Percentiles rank a stretch among this genome's conserved stretches.
Evolutionary conservation across 352 stramenopile genomes (phyloP).

Genomic region (Pilasporangium apinafurcum): DNA sequence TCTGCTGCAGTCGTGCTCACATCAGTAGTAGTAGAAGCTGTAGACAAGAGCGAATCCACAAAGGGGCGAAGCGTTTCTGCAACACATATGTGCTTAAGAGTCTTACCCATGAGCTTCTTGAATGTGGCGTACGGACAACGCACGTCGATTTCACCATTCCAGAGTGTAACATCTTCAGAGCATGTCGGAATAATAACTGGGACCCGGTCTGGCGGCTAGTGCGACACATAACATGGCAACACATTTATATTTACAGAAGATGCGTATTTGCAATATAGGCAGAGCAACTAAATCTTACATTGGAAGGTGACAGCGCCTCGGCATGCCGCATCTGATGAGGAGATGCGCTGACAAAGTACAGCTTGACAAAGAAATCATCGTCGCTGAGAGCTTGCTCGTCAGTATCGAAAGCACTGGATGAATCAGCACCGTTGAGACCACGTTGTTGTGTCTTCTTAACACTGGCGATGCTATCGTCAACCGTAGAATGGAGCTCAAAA

Average conservation of each 20-base stretch:
- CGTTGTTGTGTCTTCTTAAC: slow-evolving; percentile 7
- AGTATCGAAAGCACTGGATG: too few relatives aligned
- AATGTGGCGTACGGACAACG: slow-evolving; percentile 61
- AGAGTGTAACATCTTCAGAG: slow-evolving; percentile 48
- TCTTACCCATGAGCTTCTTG: slow-evolving; percentile 58
- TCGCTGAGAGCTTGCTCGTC: slow-evolving; percentile 4
- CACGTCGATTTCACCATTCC: slow-evolving; percentile 30
- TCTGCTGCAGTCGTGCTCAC: neutral
- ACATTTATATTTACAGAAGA: neutral
- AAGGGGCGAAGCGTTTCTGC: slow-evolving; percentile 64
- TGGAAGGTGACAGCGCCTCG: slow-evolving; percentile 39
- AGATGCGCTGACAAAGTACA: slow-evolving; percentile 64
- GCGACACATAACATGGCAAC: slow-evolving; percentile 1
- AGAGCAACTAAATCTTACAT: slow-evolving; percentile 24
- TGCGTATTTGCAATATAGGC: neutral
- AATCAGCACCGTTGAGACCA: neutral
- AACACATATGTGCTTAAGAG: slow-evolving; percentile 61
- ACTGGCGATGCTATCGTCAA: slow-evolving; percentile 12
- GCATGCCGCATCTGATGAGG: slow-evolving; percentile 66
- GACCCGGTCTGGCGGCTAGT: slow-evolving; percentile 51
- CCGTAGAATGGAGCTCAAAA: slow-evolving; percentile 60
- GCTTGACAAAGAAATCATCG: slow-evolving; percentile 56
- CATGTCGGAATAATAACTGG: slow-evolving; percentile 64
- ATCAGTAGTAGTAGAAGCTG: too few relatives aligned
- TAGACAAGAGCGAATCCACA: slow-evolving; percentile 34